A percentile compares a stretch with the other conserved stretches of the same genome.
phyloP scores from a whole-genome alignment of 768 basidiomycete species.

The Punctularia strigosozonata region DNA sequence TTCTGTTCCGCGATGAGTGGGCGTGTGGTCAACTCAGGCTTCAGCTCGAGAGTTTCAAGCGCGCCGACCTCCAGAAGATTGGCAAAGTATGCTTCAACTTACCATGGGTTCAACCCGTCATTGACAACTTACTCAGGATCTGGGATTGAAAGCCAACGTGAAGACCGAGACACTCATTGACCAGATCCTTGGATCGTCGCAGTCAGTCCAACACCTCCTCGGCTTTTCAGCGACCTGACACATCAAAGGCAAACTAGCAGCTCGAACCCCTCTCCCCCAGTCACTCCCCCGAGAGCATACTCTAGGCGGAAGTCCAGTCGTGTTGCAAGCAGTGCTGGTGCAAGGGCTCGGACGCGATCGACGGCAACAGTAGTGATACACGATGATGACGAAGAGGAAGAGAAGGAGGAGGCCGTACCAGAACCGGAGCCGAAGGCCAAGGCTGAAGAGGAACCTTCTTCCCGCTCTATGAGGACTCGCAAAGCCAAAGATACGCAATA shows the following conservation, averaged over 20 bases:
- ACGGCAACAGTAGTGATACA: constrained; percentile 25
- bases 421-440: neutral
- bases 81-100: constrained; percentile 38
- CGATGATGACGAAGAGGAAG: constrained; percentile 33
- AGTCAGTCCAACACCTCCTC: constrained; percentile 3
- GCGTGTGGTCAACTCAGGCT: too few relatives aligned
- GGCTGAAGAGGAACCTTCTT: constrained; percentile 6
- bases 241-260: constrained; percentile 13
- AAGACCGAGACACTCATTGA: constrained; percentile 74
- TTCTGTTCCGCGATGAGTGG: too few relatives aligned
- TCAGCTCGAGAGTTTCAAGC: constrained; percentile 45
- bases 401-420: constrained; percentile 14
- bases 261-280: constrained; percentile 9
- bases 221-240: constrained; percentile 3
- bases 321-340: constrained; percentile 16
- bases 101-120: neutral
- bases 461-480: constrained; percentile 29
- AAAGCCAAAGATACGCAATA: constrained; percentile 67
- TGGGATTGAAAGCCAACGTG: constrained; percentile 73
- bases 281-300: too few relatives aligned
- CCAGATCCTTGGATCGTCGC: constrained; percentile 42
- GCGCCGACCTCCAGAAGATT: constrained; percentile 41
- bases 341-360: constrained; percentile 20
- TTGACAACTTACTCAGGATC: constrained; percentile 34
- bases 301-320: constrained; percentile 22